Conservation (phyloP, 2,329 filamentous ascomycete genomes). For the Penicillium sumatraense region DNA sequence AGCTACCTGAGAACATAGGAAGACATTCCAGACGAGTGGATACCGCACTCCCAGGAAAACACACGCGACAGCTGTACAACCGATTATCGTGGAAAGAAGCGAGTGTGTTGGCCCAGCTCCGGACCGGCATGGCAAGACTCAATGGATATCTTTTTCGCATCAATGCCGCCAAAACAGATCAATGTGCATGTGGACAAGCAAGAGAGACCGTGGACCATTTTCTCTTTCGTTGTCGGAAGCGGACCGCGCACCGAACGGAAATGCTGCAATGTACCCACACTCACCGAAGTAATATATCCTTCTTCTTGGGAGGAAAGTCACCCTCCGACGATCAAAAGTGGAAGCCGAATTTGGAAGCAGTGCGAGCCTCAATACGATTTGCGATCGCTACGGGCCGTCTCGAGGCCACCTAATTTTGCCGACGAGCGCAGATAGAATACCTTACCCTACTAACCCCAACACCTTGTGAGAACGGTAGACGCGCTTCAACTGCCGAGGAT, state of each 20-base stretch:
- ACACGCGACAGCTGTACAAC: conserved; percentile 30
- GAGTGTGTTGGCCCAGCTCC: conserved; percentile 33
- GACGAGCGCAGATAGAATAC: not conserved
- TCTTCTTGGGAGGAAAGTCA: not conserved
- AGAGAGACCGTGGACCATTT: not conserved
- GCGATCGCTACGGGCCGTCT: not conserved
- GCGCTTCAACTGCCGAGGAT: conserved; percentile 40
- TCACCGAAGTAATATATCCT: not conserved
- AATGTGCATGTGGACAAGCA: not conserved
- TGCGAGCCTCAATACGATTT: not conserved
- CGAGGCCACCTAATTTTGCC: not conserved
- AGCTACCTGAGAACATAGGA: conserved; percentile 28
- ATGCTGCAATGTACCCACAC: not conserved
- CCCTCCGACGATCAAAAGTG: not conserved
- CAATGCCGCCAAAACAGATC: not conserved
- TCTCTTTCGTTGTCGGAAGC: not conserved
- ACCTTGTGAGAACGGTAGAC: conserved; percentile 27
- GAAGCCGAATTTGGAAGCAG: too few species aligned
- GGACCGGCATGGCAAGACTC: conserved; percentile 12
- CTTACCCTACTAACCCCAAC: not conserved
- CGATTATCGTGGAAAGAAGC: conserved; percentile 11
- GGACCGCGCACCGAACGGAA: not conserved
- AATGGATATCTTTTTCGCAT: not conserved
- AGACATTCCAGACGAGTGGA: conserved; percentile 30
- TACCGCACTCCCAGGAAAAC: conserved; percentile 32